Conservation (phyloP, 805 yeast genomes). For the Zygoascus bituminiphila region DNA sequence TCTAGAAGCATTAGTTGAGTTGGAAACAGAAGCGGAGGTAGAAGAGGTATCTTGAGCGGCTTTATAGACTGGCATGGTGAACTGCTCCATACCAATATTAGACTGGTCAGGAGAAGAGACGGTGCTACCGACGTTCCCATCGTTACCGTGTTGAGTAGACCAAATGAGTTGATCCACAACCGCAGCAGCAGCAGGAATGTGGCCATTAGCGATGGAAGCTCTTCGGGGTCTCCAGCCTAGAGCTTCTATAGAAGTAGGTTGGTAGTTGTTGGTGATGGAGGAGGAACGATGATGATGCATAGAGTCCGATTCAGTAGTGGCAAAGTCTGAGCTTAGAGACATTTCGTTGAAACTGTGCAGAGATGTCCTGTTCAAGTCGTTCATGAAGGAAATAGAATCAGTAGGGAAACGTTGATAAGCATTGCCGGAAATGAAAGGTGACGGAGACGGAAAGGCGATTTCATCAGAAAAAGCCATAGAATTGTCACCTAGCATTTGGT, state of each 20-base stretch:
- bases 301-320: background rate
- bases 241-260: constrained; percentile 2
- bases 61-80: background rate
- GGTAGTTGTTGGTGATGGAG: background rate
- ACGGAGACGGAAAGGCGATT: background rate
- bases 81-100: background rate
- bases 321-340: background rate
- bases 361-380: background rate
- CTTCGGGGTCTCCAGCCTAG: constrained; percentile 17
- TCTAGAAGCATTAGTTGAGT: background rate
- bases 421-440: background rate
- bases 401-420: constrained; percentile 16
- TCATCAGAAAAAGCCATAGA: background rate
- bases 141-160: constrained; percentile 1
- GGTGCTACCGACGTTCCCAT: constrained; percentile 1
- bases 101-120: background rate
- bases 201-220: constrained; percentile 21
- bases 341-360: background rate
- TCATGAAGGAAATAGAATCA: background rate
- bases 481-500: constrained; percentile 8
- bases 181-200: constrained; percentile 18
- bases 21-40: background rate
- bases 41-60: background rate
- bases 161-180: constrained; percentile 12
- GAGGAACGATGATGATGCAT: background rate